phyloP scores from a whole-genome alignment of 2,329 filamentous ascomycete species.

The Venturia pyrina region DNA sequence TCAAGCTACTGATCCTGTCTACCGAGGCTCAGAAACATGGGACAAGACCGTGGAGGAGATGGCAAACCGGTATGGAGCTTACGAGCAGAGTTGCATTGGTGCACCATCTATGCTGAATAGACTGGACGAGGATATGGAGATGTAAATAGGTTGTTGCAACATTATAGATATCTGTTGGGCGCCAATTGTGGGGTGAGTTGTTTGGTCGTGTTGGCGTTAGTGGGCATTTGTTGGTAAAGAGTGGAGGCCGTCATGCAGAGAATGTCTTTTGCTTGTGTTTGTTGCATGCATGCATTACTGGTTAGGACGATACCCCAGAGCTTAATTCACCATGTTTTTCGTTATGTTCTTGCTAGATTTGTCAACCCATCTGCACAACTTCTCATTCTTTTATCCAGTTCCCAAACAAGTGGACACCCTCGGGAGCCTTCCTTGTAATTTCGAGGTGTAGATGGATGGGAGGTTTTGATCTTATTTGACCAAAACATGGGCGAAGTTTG shows the following conservation, averaged over 20 bases:
- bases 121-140: slow-evolving; percentile 30
- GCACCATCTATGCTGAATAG: slow-evolving; percentile 28
- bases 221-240: too few species aligned
- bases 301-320: background rate
- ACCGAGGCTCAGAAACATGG: slow-evolving; percentile 39
- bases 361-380: too few species aligned
- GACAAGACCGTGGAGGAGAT: slow-evolving; percentile 37
- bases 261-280: background rate
- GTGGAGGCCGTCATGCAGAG: background rate
- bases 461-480: too few species aligned
- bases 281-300: background rate
- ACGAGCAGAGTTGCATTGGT: slow-evolving; percentile 42
- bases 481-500: too few species aligned
- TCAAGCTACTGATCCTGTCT: slow-evolving; percentile 59
- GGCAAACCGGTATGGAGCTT: slow-evolving; percentile 60
- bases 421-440: too few species aligned
- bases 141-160: slow-evolving; percentile 19
- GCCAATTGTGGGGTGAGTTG: background rate
- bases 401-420: too few species aligned
- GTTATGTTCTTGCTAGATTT: background rate
- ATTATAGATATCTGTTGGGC: background rate
- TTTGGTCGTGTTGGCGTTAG: background rate
- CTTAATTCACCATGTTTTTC: background rate
- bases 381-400: too few species aligned
- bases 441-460: too few species aligned